Percentiles rank a stretch among this genome's conserved stretches.
Conservation (phyloP, 2,329 filamentous ascomycete species). For the Rosellinia necatrix region DNA sequence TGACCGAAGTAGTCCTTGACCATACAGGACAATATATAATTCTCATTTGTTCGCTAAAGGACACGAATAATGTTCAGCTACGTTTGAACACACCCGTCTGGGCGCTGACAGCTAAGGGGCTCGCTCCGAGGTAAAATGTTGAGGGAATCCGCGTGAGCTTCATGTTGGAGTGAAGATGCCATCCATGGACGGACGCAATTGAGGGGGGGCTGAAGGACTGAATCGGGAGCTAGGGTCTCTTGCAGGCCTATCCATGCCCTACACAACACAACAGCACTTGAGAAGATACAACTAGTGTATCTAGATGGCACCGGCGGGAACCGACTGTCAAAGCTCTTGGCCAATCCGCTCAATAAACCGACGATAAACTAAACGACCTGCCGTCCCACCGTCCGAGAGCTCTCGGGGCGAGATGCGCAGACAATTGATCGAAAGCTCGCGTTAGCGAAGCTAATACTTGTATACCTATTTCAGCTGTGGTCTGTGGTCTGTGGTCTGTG, state of each 20-base stretch:
- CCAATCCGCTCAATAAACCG: slow-evolving; percentile 14
- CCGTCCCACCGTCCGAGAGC: too few species aligned
- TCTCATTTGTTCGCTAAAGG: slow-evolving; percentile 6
- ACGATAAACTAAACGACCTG: too few species aligned
- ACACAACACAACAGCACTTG: too few species aligned
- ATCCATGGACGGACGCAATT: slow-evolving; percentile 4
- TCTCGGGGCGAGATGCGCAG: slow-evolving; percentile 10
- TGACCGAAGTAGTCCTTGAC: slow-evolving; percentile 3
- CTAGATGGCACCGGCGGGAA: neutral
- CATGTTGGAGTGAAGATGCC: too few species aligned
- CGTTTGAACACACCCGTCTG: slow-evolving; percentile 2
- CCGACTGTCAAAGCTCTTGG: slow-evolving; percentile 11
- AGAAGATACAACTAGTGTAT: slow-evolving; percentile 6
- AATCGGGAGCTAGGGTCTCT: slow-evolving; percentile 14
- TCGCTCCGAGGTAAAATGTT: slow-evolving; percentile 13
- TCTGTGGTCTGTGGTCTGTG: slow-evolving; percentile 17
- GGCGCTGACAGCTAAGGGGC: slow-evolving; percentile 5
- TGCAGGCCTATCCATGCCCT: slow-evolving; percentile 23
- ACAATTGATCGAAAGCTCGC: slow-evolving; percentile 15
- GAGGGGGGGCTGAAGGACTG: slow-evolving; percentile 5
- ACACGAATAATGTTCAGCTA: slow-evolving; percentile 13
- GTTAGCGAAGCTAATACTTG: too few species aligned
- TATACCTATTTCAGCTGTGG: slow-evolving; percentile 23
- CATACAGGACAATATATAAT: neutral
- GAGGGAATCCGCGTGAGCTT: neutral